Evolutionary conservation across 129 eudicot species (phyloP), one percentile per base, ranked within the genome.

Genomic region (Flaveria sonorensis): DNA sequence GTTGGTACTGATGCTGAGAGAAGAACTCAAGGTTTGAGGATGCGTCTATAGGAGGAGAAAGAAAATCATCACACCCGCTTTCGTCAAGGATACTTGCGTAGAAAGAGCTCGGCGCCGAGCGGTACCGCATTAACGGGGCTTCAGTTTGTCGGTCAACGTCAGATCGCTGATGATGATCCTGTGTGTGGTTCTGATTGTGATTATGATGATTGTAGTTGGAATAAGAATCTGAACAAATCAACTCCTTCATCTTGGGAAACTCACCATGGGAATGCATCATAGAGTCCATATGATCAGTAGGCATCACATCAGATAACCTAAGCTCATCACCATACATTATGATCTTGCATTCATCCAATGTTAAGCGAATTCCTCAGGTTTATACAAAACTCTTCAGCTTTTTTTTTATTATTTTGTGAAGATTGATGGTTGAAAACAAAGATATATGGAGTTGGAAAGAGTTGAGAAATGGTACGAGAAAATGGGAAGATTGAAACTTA

Each of bases 101-200:
- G 55, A 84, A 83, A 0, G 92, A 81, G 64, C 92, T 88, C 7
- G 97, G 97, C 20, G 97, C 97, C 9, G 97, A 91, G 12, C 92
- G 83, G 32, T 74, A 87, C 11, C 89, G 79, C 66, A 71, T 76
- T 30, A 89, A 36, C 26, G 81, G 52, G 79, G 51, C 66, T 60
- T 79, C 68, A 9, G 19, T 52, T 63, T 72, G 83, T 15, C 71
- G 39, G 10, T 51, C 18, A 14, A 67, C 18, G 10, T 23, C 63
- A 26, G 66, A 3, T 15, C n/a, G 73, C 2, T 56, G 77, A 45
- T 14, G 82, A 45, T 19, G 7, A 47, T 48, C 36, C 19, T 71
- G 72, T 50, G 14, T 71, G 20, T 78, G 76, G 11, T 39, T 72
- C 2, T 66, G 79, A 3, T 56, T 55, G 1, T 50, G 72, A 10